Evolutionary conservation across 306 rosid species (phyloP), one percentile per base, ranked within the genome.

Genomic region (Cajanus cajan): DNA sequence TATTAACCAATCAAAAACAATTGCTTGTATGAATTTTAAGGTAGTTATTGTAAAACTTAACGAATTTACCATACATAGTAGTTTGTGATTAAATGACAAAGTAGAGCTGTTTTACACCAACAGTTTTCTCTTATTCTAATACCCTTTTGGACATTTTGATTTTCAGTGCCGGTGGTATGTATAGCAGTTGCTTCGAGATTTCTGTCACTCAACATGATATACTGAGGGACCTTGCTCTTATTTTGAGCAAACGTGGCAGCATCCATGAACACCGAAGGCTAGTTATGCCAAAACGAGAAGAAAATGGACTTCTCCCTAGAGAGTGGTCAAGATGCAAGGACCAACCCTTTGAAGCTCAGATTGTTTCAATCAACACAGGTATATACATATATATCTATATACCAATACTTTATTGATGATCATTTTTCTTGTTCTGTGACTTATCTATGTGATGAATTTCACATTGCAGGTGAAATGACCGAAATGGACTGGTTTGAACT

Each of bases 341-440:
- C 69, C 71, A 59, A 44, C 91, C 91, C 14, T 91, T 87, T 41
- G 78, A 90, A 15, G 97, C 98, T 65, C 92, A 62, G 85, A 83
- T 95, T 34, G 93, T 95, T 58, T 95, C 98, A 44, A 73, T 92
- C 79, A 96, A 95, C 84, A 92, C 98, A 40, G 98, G 98, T 92
- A 85, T 41, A 52, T 67, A 16, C 13, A 13, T n/a, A 59, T 6
- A 52, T 67, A 16, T 28, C 14, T n/a, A 59, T 6, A 59, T 6
- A 28, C 45, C 54, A 78, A 63, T 39, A 18, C 22, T 50, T 37
- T 16, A 8, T 16, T 4, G 5, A 19, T 68, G 15, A 40, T 55
- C 21, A 14, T 19, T 19, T 22, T 52, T 74, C n/a, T 16, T 50
- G 54, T 41, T 75, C 12, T 74, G 79, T 36, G 14, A 48, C 52